phyloP scores from a whole-genome alignment of 176 grass and related monocot species.

The Hordeum vulgare region MorexV3_pseudomolecules_assembly NC_058521.1:559502960-559503459 shows the following conservation, averaged over 20 bases:
- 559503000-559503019: neutral
- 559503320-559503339: neutral
- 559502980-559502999: conserved; percentile 6
- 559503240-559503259: neutral
- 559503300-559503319: conserved; percentile 9
- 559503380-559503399: neutral
- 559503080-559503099: conserved; percentile 4
- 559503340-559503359: neutral
- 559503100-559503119: neutral
- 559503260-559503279: neutral
- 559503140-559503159: conserved; percentile 24
- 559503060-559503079: conserved; percentile 2
- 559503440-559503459: conserved; percentile 83
- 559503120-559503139: neutral
- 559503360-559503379: neutral
- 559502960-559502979: too few species aligned
- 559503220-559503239: neutral
- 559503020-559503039: neutral
- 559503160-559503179: neutral
- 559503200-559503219: conserved; percentile 25
- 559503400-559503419: neutral
- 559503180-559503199: neutral
- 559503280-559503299: conserved; percentile 32
- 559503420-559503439: conserved; percentile 46
- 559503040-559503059: conserved; percentile 17